Evolutionary conservation across 164 flowering plant species (phyloP).

Genomic region (Tetracentron sinense): DNA sequence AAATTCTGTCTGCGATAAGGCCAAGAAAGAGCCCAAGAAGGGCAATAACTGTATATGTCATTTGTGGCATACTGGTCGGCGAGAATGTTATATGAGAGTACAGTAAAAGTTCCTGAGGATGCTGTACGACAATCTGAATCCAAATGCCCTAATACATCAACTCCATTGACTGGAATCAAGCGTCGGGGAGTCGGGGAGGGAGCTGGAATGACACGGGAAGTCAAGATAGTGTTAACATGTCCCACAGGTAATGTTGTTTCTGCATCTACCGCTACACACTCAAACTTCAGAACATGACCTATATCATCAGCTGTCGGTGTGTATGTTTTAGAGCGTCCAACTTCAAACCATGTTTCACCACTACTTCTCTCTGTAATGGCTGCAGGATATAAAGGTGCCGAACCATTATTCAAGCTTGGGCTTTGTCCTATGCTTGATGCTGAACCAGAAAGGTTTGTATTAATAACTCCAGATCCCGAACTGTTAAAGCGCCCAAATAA

Average conservation of each 20-base stretch:
- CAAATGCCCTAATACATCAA: slow-evolving; percentile 55
- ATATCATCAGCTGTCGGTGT: slow-evolving; percentile 92
- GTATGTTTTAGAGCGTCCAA: slow-evolving; percentile 83
- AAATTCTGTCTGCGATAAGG: slow-evolving; percentile 86
- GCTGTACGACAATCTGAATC: slow-evolving; percentile 64
- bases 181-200: slow-evolving; percentile 89
- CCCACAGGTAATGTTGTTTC: slow-evolving; percentile 66
- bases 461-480: slow-evolving; percentile 51
- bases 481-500: slow-evolving; percentile 65
- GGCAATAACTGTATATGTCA: slow-evolving; percentile 81
- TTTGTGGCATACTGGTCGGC: slow-evolving; percentile 66
- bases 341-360: slow-evolving; percentile 82
- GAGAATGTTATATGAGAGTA: slow-evolving; percentile 89
- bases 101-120: slow-evolving; percentile 74
- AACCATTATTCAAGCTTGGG: slow-evolving; percentile 61
- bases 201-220: slow-evolving; percentile 89
- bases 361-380: slow-evolving; percentile 63
- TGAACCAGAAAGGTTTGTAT: slow-evolving; percentile 51
- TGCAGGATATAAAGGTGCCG: slow-evolving; percentile 66
- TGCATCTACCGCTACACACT: slow-evolving; percentile 77
- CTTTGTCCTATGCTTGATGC: slow-evolving; percentile 34
- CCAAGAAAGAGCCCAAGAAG: slow-evolving; percentile 99
- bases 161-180: slow-evolving; percentile 67
- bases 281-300: slow-evolving; percentile 84
- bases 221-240: slow-evolving; percentile 42